Evolutionary conservation across 2,329 filamentous ascomycete genomes (phyloP).

Genomic region (Penicillium sp.): DNA sequence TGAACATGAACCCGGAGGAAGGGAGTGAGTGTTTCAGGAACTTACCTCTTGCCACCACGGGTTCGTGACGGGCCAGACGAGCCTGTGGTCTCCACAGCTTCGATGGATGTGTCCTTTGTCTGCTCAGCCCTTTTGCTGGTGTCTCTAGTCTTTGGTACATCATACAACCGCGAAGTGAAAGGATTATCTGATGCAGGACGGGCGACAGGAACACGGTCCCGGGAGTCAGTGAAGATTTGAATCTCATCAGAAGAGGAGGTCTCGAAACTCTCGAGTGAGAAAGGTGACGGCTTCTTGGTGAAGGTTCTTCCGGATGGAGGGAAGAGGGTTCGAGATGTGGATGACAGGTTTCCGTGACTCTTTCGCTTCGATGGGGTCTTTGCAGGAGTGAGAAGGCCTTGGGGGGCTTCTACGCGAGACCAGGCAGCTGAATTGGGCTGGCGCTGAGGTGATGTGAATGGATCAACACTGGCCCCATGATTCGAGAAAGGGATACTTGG

Average conservation of each 20-base stretch:
- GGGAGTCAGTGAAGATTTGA: conserved; percentile 58
- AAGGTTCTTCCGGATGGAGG: conserved; percentile 43
- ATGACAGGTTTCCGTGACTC: conserved; percentile 38
- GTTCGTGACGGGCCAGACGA: not conserved
- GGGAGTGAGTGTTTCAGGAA: too few species aligned
- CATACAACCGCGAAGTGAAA: conserved; percentile 32
- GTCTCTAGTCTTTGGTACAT: not conserved
- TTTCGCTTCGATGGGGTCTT: conserved; percentile 56
- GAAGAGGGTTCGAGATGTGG: conserved; percentile 51
- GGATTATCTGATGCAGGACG: conserved; percentile 51
- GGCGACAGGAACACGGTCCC: conserved; percentile 53
- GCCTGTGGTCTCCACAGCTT: not conserved
- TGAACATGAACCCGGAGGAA: not conserved
- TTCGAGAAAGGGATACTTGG: not conserved
- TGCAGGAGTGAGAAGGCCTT: conserved; percentile 55
- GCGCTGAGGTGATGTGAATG: conserved; percentile 8
- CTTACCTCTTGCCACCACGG: not conserved
- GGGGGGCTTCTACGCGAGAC: conserved; percentile 20
- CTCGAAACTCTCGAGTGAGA: conserved; percentile 41
- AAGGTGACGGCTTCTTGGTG: conserved; percentile 44
- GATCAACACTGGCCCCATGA: not conserved
- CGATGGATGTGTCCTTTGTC: not conserved
- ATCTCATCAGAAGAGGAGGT: conserved; percentile 34
- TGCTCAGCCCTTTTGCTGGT: not conserved
- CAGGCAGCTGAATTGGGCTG: conserved; percentile 18